A percentile compares a stretch with the other conserved stretches of the same genome.
Conservation (phyloP, 1,284 basidiomycete genomes). For the Ustilago nuda region DNA sequence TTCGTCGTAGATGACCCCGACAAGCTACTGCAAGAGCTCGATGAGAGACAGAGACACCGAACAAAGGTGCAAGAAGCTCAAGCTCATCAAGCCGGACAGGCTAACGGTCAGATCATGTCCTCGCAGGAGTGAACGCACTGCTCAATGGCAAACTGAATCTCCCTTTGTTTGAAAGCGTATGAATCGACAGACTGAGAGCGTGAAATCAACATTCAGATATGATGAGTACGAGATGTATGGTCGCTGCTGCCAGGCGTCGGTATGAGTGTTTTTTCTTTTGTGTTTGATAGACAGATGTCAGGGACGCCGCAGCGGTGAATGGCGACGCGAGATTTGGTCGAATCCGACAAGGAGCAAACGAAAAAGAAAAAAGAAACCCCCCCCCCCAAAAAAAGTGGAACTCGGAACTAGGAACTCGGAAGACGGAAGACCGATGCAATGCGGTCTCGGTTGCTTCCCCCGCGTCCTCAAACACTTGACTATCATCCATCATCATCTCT, state of each 20-base stretch:
- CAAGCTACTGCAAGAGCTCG: conserved; percentile 27
- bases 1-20: conserved; percentile 37
- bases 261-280: background rate
- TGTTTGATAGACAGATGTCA: background rate
- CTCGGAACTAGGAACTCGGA: conserved; percentile 46
- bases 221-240: background rate
- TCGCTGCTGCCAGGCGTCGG: background rate
- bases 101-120: conserved; percentile 12
- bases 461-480: conserved; percentile 20
- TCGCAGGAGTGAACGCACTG: conserved; percentile 24
- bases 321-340: conserved; percentile 4
- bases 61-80: conserved; percentile 26
- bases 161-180: background rate
- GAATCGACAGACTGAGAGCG: background rate
- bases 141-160: background rate
- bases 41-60: conserved; percentile 18
- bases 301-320: background rate
- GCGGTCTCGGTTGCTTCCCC: conserved; percentile 12
- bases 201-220: background rate
- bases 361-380: no score
- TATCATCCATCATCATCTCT: conserved; percentile 5
- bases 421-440: conserved; percentile 28
- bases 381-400: no score
- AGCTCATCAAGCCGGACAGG: conserved; percentile 23
- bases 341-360: background rate